Percentiles rank a stretch among this genome's conserved stretches.
These are phyloP conservation scores for Elsinoe batatas DNA, from an alignment of 2,329 filamentous ascomycete species.

Conservation along the genomic window DNA sequence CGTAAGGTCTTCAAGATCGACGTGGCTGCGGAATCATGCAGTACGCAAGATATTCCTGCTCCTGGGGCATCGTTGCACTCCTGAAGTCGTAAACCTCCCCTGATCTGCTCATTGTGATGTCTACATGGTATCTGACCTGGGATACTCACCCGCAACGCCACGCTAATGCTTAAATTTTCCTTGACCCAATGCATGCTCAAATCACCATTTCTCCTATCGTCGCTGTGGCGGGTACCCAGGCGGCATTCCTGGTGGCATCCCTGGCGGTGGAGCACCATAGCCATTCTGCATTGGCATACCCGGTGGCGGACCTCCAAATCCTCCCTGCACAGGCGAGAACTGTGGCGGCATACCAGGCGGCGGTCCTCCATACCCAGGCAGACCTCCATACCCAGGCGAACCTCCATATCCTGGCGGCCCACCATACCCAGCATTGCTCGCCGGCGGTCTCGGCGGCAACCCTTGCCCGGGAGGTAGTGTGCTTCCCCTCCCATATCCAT, in stretches of 20 bases:
- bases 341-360: constrained; percentile 28
- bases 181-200: background rate
- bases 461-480: constrained; percentile 52
- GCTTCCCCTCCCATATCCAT: constrained; percentile 26
- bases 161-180: constrained; percentile 14
- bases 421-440: constrained; percentile 57
- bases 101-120: background rate
- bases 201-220: background rate
- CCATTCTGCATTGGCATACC: constrained; percentile 32
- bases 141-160: constrained; percentile 11
- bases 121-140: background rate
- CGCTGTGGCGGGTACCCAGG: constrained; percentile 14
- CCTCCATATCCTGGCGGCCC: constrained; percentile 47
- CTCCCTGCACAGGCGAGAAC: constrained; percentile 31
- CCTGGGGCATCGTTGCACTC: no score
- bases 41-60: no score
- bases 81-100: background rate
- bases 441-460: constrained; percentile 59
- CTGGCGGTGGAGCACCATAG: constrained; percentile 16
- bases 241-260: constrained; percentile 10
- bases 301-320: constrained; percentile 30
- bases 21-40: no score
- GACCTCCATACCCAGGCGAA: constrained; percentile 27
- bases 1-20: no score
- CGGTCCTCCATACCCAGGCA: constrained; percentile 28